Evolutionary conservation across 345 rosid genomes (phyloP), one percentile per base, ranked within the genome.

Genomic region (Hevea brasiliensis): DNA sequence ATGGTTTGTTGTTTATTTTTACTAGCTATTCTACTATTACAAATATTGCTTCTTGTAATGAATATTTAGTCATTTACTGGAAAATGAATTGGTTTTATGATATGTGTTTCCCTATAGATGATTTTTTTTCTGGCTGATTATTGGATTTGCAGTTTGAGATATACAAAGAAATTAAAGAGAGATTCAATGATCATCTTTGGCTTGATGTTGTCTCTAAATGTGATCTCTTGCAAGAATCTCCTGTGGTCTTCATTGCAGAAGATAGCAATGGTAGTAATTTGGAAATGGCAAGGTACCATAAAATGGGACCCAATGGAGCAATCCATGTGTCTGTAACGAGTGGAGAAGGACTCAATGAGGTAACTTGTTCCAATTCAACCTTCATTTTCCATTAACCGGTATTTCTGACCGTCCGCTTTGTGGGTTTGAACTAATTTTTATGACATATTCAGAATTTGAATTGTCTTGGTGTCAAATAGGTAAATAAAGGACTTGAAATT

Each of bases 141-240:
- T 64, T 73, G 72, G 55, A 61, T 71, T 68, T 77, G 85, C 87
- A 92, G 99, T 89, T 83, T 77, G 61, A n/a, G 72, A 87, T 95
- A 69, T 92, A 92, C 85, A 89, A 82, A 82, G 97, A 92, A 77
- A 87, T 94, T 4, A 92, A 76, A 74, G 86, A 87, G 76, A 86
- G 97, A 80, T 92, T 89, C 69, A 70, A 72, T 26, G 84, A 85
- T 80, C 89, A 83, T 79, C 78, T 89, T 71, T 92, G 99, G 97
- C 80, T 92, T 74, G 98, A 95, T 82, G 96, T 89, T 62, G 79
- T 92, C 32, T 95, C 98, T 13, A 95, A 95, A 84, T 87, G 92
- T 56, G 99, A 95, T 80, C 74, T 95, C 73, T 74, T 91, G 82
- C 80, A 82, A 84, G 88, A 80, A 65, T 75, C 90, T 71, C 86